phyloP scores from a whole-genome alignment of 176 grass and related monocot species.

The Carex scoparia region DNA sequence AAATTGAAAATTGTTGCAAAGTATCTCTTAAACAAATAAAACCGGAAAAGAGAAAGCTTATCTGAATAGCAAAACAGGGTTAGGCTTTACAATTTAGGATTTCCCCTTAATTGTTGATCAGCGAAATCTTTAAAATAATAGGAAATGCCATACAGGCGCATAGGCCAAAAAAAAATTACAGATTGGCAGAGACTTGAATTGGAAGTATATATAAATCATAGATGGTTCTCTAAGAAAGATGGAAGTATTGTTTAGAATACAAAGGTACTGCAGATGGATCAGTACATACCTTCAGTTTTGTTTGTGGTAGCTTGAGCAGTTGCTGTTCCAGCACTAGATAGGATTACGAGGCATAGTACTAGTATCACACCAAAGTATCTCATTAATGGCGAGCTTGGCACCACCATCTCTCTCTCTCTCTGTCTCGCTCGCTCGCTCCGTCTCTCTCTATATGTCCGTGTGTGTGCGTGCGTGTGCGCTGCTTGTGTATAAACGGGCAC shows the following conservation, averaged over 20 bases:
- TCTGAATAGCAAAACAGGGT: too few relatives aligned
- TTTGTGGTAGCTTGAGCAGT: slow-evolving; percentile 29
- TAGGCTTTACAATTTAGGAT: too few relatives aligned
- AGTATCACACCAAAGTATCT: slow-evolving; percentile 1
- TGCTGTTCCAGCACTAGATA: slow-evolving; percentile 20
- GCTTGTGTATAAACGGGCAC: neutral
- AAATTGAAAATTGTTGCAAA: neutral
- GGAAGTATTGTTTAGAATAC: neutral
- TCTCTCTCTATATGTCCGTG: neutral
- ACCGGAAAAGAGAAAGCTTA: neutral
- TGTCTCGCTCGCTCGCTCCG: too few relatives aligned
- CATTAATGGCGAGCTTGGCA: slow-evolving; percentile 22
- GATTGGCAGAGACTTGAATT: neutral
- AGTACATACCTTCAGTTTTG: slow-evolving; percentile 6
- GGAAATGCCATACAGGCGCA: too few relatives aligned
- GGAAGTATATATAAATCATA: neutral
- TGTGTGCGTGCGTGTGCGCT: too few relatives aligned
- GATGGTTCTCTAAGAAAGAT: neutral
- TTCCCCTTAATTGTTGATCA: too few relatives aligned
- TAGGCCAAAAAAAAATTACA: too few relatives aligned
- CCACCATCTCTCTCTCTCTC: neutral
- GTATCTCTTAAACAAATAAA: neutral
- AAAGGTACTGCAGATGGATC: neutral
- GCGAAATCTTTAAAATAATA: too few relatives aligned
- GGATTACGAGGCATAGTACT: neutral